Evolutionary conservation across 345 rosid species (phyloP).

Genomic region (Dipteronia sinensis): DNA sequence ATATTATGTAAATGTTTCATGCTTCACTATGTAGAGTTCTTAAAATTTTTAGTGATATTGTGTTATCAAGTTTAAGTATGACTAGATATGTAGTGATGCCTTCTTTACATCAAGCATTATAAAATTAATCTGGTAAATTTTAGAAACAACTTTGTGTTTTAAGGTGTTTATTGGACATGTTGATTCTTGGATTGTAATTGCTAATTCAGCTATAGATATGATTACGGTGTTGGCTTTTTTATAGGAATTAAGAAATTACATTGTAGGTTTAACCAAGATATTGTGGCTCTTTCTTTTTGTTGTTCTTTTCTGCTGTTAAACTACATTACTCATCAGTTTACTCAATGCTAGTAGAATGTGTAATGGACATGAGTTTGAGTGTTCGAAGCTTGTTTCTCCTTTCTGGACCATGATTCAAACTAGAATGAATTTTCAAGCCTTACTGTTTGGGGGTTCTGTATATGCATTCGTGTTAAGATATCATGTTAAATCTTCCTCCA

Average conservation of each 20-base stretch:
- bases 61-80: background rate
- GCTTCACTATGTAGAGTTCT: background rate
- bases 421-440: background rate
- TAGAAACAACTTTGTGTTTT: background rate
- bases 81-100: background rate
- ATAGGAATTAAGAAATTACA: too few relatives aligned
- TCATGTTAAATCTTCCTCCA: background rate
- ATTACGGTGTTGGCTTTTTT: too few relatives aligned
- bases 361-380: background rate
- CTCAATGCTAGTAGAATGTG: background rate
- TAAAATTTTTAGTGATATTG: background rate
- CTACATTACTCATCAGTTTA: background rate
- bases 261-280: background rate
- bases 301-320: background rate
- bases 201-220: background rate
- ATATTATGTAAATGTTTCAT: background rate
- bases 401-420: background rate
- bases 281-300: background rate
- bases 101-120: background rate
- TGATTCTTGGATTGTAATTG: background rate
- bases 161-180: background rate
- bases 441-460: background rate
- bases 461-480: background rate
- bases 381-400: background rate
- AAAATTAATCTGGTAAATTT: background rate